Conservation (phyloP, 305 asterid genomes). For the Fraxinus xanthoxyloides region DNA sequence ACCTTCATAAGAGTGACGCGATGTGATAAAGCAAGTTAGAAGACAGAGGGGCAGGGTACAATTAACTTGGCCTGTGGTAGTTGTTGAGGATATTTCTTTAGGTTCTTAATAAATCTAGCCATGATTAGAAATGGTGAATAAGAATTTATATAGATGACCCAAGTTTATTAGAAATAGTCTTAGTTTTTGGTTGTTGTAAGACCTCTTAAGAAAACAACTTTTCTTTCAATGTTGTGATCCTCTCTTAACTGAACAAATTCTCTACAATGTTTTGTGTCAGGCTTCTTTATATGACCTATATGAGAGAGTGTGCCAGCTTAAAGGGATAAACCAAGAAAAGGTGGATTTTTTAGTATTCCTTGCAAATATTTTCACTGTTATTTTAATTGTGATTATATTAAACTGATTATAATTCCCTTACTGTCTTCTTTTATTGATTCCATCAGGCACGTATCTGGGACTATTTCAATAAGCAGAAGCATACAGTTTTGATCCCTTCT, state of each 20-base stretch:
- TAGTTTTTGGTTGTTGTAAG: background rate
- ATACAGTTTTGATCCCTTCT: conserved; percentile 45
- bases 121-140: background rate
- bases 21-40: background rate
- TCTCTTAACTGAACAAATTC: background rate
- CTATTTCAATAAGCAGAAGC: conserved; percentile 65
- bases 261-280: conserved; percentile 42
- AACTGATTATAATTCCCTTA: conserved; percentile 14
- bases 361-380: conserved; percentile 7
- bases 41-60: background rate
- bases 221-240: background rate
- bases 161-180: background rate
- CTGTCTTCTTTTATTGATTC: conserved; percentile 8
- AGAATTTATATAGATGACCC: background rate
- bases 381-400: background rate
- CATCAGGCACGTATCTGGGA: conserved; percentile 77
- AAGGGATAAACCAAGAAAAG: conserved; percentile 61
- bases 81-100: background rate
- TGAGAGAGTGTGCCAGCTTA: conserved; percentile 55
- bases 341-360: conserved; percentile 30
- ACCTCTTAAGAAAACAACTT: background rate
- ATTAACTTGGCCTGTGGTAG: background rate
- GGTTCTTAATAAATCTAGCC: background rate
- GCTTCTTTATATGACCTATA: conserved; percentile 68
- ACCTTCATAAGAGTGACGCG: background rate